phyloP scores from a whole-genome alignment of 2,329 filamentous ascomycete species.

The Pseudonectria buxi region DNA sequence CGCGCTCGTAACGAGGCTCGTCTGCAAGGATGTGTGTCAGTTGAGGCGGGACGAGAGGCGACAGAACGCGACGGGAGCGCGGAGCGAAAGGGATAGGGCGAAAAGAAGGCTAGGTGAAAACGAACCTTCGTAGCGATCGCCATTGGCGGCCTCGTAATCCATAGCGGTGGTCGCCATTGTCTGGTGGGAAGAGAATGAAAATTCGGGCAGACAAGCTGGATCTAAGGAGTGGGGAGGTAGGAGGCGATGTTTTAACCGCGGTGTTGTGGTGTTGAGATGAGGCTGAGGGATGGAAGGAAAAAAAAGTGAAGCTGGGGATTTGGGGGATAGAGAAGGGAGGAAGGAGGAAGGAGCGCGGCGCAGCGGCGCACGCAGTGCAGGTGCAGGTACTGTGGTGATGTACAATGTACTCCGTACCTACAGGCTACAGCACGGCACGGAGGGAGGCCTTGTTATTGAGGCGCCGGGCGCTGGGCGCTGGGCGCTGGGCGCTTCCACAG shows the following conservation, averaged over 20 bases:
- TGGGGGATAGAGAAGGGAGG: constrained; percentile 9
- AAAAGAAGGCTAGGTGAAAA: constrained; percentile 6
- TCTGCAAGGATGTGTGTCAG: constrained; percentile 41
- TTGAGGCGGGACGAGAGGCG: constrained; percentile 5
- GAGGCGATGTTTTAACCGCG: constrained; percentile 21
- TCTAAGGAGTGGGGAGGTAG: constrained; percentile 14
- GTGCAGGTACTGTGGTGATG: background rate
- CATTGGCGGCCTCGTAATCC: constrained; percentile 64
- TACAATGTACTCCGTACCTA: too few relatives aligned
- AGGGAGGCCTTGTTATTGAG: too few relatives aligned
- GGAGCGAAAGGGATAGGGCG: constrained; percentile 1
- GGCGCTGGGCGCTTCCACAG: too few relatives aligned
- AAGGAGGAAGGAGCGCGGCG: constrained; percentile 11
- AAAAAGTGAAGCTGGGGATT: constrained; percentile 17
- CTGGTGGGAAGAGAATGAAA: constrained; percentile 10
- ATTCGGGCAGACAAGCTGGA: constrained; percentile 2
- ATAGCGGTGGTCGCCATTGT: constrained; percentile 56
- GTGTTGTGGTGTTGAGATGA: constrained; percentile 15
- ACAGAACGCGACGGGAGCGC: background rate
- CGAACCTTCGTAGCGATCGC: constrained; percentile 61
- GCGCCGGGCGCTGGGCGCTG: too few relatives aligned
- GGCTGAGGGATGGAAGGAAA: constrained; percentile 19
- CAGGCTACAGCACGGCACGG: too few relatives aligned
- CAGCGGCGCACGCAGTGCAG: background rate
- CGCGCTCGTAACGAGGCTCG: constrained; percentile 58